These are phyloP conservation scores for Leucosporidium yakuticum DNA, from an alignment of 768 basidiomycete genomes.

Conservation along the genomic window DNA sequence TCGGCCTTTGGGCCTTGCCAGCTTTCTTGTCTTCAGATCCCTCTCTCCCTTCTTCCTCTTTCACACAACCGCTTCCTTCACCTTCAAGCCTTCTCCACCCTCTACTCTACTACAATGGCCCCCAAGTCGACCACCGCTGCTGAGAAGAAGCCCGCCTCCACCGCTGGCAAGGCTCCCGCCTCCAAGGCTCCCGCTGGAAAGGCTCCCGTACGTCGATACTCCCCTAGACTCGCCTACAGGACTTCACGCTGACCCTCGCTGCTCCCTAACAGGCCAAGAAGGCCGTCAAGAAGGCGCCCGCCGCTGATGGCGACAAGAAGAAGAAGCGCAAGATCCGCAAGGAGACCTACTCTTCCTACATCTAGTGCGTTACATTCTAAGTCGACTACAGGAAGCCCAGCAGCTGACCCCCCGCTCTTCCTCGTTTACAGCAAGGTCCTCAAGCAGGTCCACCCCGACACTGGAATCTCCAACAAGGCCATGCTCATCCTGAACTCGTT, in stretches of 20 bases:
- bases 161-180: conserved; percentile 49
- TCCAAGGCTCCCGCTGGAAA: conserved; percentile 33
- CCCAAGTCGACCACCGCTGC: neutral
- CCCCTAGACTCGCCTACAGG: conserved; percentile 18
- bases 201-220: conserved; percentile 16
- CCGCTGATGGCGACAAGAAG: conserved; percentile 45
- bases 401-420: too few species aligned
- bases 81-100: too few species aligned
- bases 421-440: conserved; percentile 56
- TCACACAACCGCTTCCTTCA: too few species aligned
- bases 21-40: too few species aligned
- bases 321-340: conserved; percentile 68
- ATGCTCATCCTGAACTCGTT: conserved; percentile 35
- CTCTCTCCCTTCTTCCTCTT: too few species aligned
- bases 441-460: conserved; percentile 83
- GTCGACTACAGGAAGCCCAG: too few species aligned
- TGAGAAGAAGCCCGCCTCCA: conserved; percentile 6
- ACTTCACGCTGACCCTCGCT: conserved; percentile 15
- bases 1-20: too few species aligned
- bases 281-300: conserved; percentile 34
- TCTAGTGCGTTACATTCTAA: conserved; percentile 64
- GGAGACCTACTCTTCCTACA: conserved; percentile 79
- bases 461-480: conserved; percentile 84
- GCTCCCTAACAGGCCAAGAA: conserved; percentile 34
- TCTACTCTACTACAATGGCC: too few species aligned